These are phyloP conservation scores for Suillus paluster DNA, from an alignment of 768 basidiomycete genomes.

Conservation along the genomic window DNA sequence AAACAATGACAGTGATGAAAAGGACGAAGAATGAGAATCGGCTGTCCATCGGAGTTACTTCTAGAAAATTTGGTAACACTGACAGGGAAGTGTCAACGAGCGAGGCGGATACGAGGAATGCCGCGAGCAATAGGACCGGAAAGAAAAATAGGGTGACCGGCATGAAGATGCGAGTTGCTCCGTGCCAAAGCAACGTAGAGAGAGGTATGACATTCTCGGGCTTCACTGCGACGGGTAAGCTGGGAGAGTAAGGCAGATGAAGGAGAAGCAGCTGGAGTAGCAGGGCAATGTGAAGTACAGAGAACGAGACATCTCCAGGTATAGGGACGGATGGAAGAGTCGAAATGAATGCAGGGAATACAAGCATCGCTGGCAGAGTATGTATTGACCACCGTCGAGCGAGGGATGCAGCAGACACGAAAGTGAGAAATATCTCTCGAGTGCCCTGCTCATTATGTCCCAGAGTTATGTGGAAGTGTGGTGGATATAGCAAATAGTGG, in stretches of 20 bases:
- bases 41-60: conserved; percentile 51
- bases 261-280: conserved; percentile 44
- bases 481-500: conserved; percentile 48
- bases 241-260: conserved; percentile 50
- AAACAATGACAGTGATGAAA: conserved; percentile 36
- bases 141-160: conserved; percentile 52
- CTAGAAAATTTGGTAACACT: conserved; percentile 7
- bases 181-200: conserved; percentile 44
- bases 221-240: conserved; percentile 48
- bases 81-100: conserved; percentile 43
- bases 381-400: conserved; percentile 36
- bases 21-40: conserved; percentile 48
- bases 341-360: conserved; percentile 45
- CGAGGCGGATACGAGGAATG: conserved; percentile 52
- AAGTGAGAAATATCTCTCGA: conserved; percentile 43
- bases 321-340: conserved; percentile 47
- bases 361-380: conserved; percentile 41
- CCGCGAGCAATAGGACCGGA: conserved; percentile 48
- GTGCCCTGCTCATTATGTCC: conserved; percentile 26
- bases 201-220: conserved; percentile 48
- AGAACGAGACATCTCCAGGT: conserved; percentile 45
- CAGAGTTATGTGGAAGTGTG: conserved; percentile 31
- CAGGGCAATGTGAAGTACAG: conserved; percentile 44
- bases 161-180: conserved; percentile 40
- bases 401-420: conserved; percentile 44